Conservation (phyloP, 2,329 filamentous ascomycete genomes). For the Clarireedia homoeocarpa region DNA sequence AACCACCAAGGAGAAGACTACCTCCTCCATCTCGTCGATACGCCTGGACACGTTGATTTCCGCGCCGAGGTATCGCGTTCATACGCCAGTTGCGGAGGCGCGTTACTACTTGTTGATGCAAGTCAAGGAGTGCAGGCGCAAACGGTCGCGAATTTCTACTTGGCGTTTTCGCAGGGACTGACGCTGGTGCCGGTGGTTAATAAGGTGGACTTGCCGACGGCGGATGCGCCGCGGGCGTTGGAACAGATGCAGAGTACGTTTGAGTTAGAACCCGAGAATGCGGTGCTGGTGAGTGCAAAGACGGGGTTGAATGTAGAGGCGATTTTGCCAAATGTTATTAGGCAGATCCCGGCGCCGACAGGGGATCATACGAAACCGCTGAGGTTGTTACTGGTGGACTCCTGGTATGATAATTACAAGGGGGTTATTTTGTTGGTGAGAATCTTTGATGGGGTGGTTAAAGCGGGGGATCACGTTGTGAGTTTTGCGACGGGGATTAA, state of each 20-base stretch:
- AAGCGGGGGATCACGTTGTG: constrained; percentile 74
- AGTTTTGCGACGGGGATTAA: constrained; percentile 83
- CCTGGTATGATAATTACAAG: constrained; percentile 95
- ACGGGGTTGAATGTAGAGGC: constrained; percentile 80
- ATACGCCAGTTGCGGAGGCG: constrained; percentile 93
- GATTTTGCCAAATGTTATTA: constrained; percentile 79
- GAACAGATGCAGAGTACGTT: constrained; percentile 82
- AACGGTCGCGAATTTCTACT: constrained; percentile 97
- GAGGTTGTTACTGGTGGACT: constrained; percentile 85
- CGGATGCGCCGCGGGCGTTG: constrained; percentile 78
- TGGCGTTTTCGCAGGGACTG: constrained; percentile 87
- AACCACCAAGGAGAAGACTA: constrained; percentile 81
- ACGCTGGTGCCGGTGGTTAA: constrained; percentile 87
- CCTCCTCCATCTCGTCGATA: constrained; percentile 90
- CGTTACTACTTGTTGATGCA: constrained; percentile 86
- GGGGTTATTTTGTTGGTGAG: constrained; percentile 88
- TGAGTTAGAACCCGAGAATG: constrained; percentile 72
- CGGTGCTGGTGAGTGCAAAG: constrained; percentile 80
- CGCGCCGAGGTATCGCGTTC: constrained; percentile 91
- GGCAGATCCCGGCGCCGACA: constrained; percentile 71
- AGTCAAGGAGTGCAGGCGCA: constrained; percentile 96
- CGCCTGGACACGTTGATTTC: constrained; percentile 96
- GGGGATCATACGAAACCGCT: constrained; percentile 68
- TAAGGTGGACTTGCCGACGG: constrained; percentile 88
- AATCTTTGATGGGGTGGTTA: constrained; percentile 80